These are phyloP conservation scores for Cyclocybe cylindracea DNA, from an alignment of 768 basidiomycete species.

Conservation along the genomic window DNA sequence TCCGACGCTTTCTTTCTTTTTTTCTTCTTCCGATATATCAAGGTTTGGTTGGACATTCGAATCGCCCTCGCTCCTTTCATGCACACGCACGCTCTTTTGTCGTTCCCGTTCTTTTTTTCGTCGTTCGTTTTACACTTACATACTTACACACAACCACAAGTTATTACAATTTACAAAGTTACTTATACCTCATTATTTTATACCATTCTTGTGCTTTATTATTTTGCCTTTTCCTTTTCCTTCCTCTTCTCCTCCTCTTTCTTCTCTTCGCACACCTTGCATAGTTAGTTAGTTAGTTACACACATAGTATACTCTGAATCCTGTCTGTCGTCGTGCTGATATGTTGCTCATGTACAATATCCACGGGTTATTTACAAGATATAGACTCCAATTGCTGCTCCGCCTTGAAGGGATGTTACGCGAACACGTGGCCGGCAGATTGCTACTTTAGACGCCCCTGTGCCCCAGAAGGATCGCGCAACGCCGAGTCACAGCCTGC, in stretches of 20 bases:
- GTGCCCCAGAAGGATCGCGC: constrained; percentile 16
- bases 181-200: constrained; percentile 6
- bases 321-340: constrained; percentile 6
- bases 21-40: constrained; percentile 14
- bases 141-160: not conserved
- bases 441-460: constrained; percentile 26
- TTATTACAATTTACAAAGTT: not conserved
- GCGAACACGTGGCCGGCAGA: constrained; percentile 22
- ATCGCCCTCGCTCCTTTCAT: not conserved
- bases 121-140: no score
- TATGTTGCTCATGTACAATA: constrained; percentile 14
- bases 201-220: constrained; percentile 7
- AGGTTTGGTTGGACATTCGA: constrained; percentile 5
- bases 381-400: not conserved
- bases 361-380: constrained; percentile 1
- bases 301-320: constrained; percentile 3
- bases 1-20: constrained; percentile 12
- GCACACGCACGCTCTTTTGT: no score
- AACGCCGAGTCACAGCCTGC: constrained; percentile 20
- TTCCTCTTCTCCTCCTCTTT: constrained; percentile 5
- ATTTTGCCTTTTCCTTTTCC: constrained; percentile 4
- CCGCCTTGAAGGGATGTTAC: constrained; percentile 3
- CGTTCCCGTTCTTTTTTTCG: no score
- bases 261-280: constrained; percentile 3
- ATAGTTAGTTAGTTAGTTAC: constrained; percentile 3